Evolutionary conservation across 352 stramenopile species (phyloP).

Genomic region (Phytopythium mirpurense): DNA sequence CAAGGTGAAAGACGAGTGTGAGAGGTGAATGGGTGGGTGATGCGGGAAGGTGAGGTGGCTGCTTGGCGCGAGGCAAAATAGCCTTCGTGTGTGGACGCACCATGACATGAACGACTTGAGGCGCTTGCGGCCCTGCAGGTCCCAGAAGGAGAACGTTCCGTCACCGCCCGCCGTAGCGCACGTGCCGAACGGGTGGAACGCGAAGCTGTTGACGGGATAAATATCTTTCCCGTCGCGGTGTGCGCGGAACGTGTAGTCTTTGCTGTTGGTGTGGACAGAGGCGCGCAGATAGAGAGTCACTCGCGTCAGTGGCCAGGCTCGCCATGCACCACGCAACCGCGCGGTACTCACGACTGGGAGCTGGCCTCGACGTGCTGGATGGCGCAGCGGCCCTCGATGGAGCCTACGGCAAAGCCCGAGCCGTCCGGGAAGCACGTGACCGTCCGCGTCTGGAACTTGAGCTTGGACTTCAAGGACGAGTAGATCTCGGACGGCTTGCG

Average conservation of each 20-base stretch:
- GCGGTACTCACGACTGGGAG: constrained; percentile 42
- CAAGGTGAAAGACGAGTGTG: too few species aligned
- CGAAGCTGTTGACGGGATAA: constrained; percentile 87
- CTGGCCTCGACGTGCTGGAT: constrained; percentile 89
- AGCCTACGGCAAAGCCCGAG: constrained; percentile 85
- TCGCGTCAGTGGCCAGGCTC: neutral
- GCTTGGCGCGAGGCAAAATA: too few species aligned
- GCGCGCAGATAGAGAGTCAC: too few species aligned
- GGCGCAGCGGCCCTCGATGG: constrained; percentile 88
- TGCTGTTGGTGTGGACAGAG: too few species aligned
- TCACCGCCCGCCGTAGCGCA: constrained; percentile 95
- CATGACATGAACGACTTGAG: constrained; percentile 90
- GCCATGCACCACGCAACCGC: neutral
- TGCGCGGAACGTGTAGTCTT: constrained; percentile 92
- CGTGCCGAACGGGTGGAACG: constrained; percentile 92
- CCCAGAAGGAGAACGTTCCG: constrained; percentile 97
- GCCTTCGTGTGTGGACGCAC: constrained; percentile 15
- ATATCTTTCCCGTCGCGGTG: constrained; percentile 86
- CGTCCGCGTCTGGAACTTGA: constrained; percentile 87
- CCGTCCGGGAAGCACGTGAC: constrained; percentile 88
- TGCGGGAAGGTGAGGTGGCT: too few species aligned
- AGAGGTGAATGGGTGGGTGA: too few species aligned
- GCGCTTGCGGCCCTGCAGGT: constrained; percentile 97
- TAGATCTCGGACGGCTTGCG: constrained; percentile 86
- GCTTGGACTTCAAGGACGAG: constrained; percentile 74